These are phyloP conservation scores for Trypanosoma vivax DNA, from an alignment of 208 protist genomes.

Conservation along the genomic window DNA sequence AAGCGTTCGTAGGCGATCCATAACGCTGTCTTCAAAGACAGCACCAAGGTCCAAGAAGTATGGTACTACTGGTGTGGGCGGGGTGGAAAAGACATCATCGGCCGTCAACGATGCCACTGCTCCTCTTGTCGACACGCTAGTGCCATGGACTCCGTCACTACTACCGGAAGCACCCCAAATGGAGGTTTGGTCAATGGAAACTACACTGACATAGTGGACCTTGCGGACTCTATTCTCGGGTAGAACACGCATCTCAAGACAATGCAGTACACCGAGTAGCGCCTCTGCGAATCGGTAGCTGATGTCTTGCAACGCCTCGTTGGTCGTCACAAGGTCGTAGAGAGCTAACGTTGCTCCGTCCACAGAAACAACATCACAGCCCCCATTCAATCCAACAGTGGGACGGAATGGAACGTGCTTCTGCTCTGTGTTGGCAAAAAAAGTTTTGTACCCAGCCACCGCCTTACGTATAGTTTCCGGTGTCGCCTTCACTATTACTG, in stretches of 20 bases:
- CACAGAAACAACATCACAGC: slow-evolving; percentile 77
- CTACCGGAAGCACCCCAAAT: background rate
- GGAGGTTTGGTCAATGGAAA: slow-evolving; percentile 53
- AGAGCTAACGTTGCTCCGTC: slow-evolving; percentile 51
- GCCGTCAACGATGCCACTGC: background rate
- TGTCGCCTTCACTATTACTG: slow-evolving; percentile 30
- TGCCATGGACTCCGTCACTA: background rate
- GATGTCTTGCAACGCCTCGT: slow-evolving; percentile 34
- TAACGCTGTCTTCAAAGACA: slow-evolving; percentile 64
- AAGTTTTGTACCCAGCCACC: slow-evolving; percentile 57
- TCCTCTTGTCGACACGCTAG: background rate
- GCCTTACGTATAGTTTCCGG: slow-evolving; percentile 67
- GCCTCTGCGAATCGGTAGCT: slow-evolving; percentile 61
- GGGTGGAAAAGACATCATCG: slow-evolving; percentile 15
- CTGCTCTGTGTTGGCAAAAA: slow-evolving; percentile 52
- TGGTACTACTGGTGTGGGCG: slow-evolving; percentile 30
- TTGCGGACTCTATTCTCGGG: slow-evolving; percentile 49
- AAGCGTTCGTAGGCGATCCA: slow-evolving; percentile 56
- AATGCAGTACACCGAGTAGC: slow-evolving; percentile 72
- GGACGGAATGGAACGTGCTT: slow-evolving; percentile 67
- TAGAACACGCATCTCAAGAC: slow-evolving; percentile 55
- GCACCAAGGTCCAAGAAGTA: slow-evolving; percentile 70
- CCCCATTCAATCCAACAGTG: slow-evolving; percentile 62
- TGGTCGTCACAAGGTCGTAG: slow-evolving; percentile 64
- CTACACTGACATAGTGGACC: slow-evolving; percentile 68